Conservation (phyloP, 1,284 basidiomycete species). For the Mycena citricolor region DNA sequence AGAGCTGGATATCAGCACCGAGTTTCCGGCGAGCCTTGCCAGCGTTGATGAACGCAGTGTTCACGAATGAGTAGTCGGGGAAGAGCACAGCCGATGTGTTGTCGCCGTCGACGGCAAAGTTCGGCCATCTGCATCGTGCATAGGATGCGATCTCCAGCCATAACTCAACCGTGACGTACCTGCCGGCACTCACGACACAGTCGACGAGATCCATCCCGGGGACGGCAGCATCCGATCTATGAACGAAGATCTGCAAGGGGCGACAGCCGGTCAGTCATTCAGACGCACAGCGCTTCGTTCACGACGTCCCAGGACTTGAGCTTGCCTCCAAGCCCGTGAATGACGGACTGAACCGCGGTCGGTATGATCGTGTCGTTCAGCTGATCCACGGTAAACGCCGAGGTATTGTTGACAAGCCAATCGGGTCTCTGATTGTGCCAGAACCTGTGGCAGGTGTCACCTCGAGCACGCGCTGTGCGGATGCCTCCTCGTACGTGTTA, state of each 20-base stretch:
- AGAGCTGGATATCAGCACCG: conserved; percentile 11
- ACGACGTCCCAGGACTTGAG: conserved; percentile 22
- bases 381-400: conserved; percentile 15
- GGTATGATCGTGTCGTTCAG: conserved; percentile 22
- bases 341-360: conserved; percentile 14
- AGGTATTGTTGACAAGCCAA: conserved; percentile 18
- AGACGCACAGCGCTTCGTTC: conserved; percentile 17
- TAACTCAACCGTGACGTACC: not conserved
- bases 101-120: conserved; percentile 21
- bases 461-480: not conserved
- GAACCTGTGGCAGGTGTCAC: conserved; percentile 5
- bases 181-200: conserved; percentile 18
- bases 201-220: conserved; percentile 17
- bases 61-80: conserved; percentile 19
- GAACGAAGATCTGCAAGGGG: no score
- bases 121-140: conserved; percentile 20
- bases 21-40: conserved; percentile 19
- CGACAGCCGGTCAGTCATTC: no score
- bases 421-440: conserved; percentile 22
- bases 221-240: conserved; percentile 17
- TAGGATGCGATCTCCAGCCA: no score
- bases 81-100: conserved; percentile 18
- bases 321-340: conserved; percentile 13
- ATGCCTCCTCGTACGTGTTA: conserved; percentile 12
- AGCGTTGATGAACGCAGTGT: conserved; percentile 19